These are phyloP conservation scores for Coemansia sp. DNA, from an alignment of 192 early-diverging fungal species.

Conservation along the genomic window DNA sequence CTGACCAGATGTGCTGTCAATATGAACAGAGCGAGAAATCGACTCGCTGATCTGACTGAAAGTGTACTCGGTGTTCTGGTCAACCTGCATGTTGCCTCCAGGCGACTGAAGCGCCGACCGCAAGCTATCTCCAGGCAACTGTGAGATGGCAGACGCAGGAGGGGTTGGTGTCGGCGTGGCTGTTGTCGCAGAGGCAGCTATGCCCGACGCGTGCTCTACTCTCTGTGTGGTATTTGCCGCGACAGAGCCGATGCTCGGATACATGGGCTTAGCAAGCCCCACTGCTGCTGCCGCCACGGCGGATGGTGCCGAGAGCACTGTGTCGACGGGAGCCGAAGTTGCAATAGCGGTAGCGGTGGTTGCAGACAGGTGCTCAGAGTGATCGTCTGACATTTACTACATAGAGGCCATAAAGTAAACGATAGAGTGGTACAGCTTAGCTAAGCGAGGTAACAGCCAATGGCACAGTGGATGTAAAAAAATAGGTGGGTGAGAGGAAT, in stretches of 20 bases:
- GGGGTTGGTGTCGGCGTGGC: constrained; percentile 3
- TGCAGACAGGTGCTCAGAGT: constrained; percentile 23
- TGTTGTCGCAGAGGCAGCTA: constrained; percentile 1
- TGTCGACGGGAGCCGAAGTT: constrained; percentile 2
- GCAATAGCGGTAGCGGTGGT: constrained; percentile 3
- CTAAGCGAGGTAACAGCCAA: neutral
- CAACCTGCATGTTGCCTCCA: constrained; percentile 3
- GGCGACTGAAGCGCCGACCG: neutral
- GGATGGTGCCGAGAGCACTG: constrained; percentile 8
- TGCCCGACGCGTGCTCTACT: neutral
- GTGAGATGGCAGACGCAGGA: neutral
- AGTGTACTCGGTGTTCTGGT: constrained; percentile 6
- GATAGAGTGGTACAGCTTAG: neutral
- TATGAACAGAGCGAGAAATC: constrained; percentile 4
- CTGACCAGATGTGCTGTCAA: neutral
- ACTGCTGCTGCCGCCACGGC: constrained; percentile 1
- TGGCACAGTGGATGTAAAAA: neutral
- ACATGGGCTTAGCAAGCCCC: neutral
- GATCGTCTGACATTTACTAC: constrained; percentile 55
- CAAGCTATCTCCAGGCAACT: neutral
- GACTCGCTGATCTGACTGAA: constrained; percentile 13
- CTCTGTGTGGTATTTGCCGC: neutral
- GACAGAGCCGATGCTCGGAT: neutral
- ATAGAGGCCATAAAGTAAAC: constrained; percentile 5
- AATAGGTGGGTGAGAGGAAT: neutral